Base-by-base conservation (phyloP, 371 early-diverging fungal genomes). In the Syncephalastrum sp. region DNA sequence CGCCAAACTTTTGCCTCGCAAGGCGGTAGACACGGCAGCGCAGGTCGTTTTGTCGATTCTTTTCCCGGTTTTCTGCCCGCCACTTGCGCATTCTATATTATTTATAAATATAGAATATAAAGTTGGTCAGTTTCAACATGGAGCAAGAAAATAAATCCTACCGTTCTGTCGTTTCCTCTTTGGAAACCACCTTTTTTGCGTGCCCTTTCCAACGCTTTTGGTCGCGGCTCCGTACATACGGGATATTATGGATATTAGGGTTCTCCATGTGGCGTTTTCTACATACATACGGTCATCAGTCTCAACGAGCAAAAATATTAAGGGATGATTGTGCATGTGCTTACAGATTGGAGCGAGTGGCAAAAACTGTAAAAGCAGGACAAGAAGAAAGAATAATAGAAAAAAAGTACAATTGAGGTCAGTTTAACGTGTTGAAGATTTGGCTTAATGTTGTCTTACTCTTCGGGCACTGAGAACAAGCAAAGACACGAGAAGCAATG, bases 1-100 rank as follows among this genome's bases (percentile, higher is more conserved):
- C 70, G 10, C 86, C 87, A 65, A 83, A 87, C 47, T 76, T 75
- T 48, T 82, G 80, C 1, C 82, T 65, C 5, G 87, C 87, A 25
- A 82, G 71, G 3, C 85, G 79, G 65, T 87, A 85, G 6, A 87
- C 87, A 17, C 87, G 82, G 49, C 86, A 87, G 4, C 87, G 68
- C 59, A 85, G 74, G 53, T 87, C 87, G 45, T 87, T 87, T 29
- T 79, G 69, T 17, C 80, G 72, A 52, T 87, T 83, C 53, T 83
- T 83, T 25, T 83, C 83, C 27, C 74, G 72, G 38, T 82, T 83
- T 54, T 78, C 75, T 1, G 83, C 75, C 29, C 83, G 52, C 83
- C 83, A 83, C 51, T 79, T 65, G 19, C 83, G 75, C 83, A 83
- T 83, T 25, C 83, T 65, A 43, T 44, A 10, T 33, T 33, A 33